Conservation (phyloP, 2,329 filamentous ascomycete species). For the Fusarium tuaranense region DNA sequence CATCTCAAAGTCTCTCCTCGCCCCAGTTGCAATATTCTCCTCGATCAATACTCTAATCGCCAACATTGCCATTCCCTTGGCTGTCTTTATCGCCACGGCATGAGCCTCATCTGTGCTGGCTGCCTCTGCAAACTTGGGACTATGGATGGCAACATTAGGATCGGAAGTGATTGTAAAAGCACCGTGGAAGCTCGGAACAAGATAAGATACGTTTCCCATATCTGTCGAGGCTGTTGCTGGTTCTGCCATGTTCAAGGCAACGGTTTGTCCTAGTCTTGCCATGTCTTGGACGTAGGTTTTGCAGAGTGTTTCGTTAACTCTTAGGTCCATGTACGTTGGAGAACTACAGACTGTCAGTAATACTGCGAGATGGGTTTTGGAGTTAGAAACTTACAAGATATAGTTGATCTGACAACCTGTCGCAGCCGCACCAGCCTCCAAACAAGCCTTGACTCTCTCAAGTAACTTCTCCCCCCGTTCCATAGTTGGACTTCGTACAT, state of each 20-base stretch:
- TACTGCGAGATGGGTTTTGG: too few relatives aligned
- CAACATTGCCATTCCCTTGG: constrained; percentile 58
- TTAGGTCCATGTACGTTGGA: constrained; percentile 56
- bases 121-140: constrained; percentile 56
- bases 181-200: constrained; percentile 61
- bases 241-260: constrained; percentile 52
- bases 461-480: not conserved
- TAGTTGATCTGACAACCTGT: not conserved
- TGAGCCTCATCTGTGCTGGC: constrained; percentile 56
- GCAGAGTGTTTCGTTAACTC: constrained; percentile 58
- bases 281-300: constrained; percentile 58
- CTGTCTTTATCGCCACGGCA: constrained; percentile 55
- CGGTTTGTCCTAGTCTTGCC: constrained; percentile 42
- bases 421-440: not conserved
- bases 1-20: constrained; percentile 31
- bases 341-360: not conserved
- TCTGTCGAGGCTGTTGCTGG: constrained; percentile 58
- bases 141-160: constrained; percentile 52
- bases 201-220: constrained; percentile 64
- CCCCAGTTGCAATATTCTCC: constrained; percentile 29
- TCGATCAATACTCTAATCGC: constrained; percentile 48
- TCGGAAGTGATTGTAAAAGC: constrained; percentile 54
- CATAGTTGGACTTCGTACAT: not conserved
- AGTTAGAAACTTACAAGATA: not conserved
- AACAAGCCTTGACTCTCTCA: not conserved